phyloP scores from a whole-genome alignment of 2,329 filamentous ascomycete genomes.

The Colletotrichum navitas region DNA sequence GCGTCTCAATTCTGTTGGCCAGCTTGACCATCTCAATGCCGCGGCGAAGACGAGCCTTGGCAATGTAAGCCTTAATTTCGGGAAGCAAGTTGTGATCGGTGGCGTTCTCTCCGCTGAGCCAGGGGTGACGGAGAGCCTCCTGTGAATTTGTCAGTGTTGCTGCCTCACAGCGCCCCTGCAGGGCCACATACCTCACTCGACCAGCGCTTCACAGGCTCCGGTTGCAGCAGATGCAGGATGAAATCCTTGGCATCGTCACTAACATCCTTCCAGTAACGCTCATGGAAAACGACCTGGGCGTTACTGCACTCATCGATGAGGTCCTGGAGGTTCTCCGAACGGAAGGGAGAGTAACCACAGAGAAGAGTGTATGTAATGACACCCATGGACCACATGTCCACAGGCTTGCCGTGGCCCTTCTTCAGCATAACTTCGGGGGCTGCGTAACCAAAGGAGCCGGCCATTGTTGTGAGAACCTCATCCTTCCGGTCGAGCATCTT shows the following conservation, averaged over 20 bases:
- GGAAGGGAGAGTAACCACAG: slow-evolving; percentile 98
- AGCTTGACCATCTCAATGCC: slow-evolving; percentile 98
- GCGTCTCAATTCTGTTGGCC: slow-evolving; percentile 91
- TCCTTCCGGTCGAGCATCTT: slow-evolving; percentile 95
- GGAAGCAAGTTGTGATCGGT: slow-evolving; percentile 97
- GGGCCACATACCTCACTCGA: slow-evolving; percentile 75
- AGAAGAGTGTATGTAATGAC: slow-evolving; percentile 99
- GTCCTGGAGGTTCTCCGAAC: slow-evolving; percentile 92
- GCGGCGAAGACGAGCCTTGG: slow-evolving; percentile 89
- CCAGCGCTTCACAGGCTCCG: slow-evolving; percentile 80
- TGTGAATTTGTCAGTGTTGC: slow-evolving; percentile 50
- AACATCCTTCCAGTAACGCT: slow-evolving; percentile 98
- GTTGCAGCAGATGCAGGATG: slow-evolving; percentile 84
- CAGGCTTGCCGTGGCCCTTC: slow-evolving; percentile 95
- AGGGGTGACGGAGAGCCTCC: slow-evolving; percentile 84
- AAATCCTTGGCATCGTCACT: slow-evolving; percentile 96
- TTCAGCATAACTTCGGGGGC: slow-evolving; percentile 99
- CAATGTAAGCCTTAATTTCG: slow-evolving; percentile 94
- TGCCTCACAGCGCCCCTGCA: background rate
- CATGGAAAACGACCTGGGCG: slow-evolving; percentile 91
- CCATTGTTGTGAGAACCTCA: slow-evolving; percentile 97
- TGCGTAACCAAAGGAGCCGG: slow-evolving; percentile 97
- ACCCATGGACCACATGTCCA: slow-evolving; percentile 99
- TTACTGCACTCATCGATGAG: slow-evolving; percentile 94
- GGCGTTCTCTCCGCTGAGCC: slow-evolving; percentile 92